phyloP scores from a whole-genome alignment of 2,329 filamentous ascomycete genomes.

The Aspergillus carbonarius region DNA sequence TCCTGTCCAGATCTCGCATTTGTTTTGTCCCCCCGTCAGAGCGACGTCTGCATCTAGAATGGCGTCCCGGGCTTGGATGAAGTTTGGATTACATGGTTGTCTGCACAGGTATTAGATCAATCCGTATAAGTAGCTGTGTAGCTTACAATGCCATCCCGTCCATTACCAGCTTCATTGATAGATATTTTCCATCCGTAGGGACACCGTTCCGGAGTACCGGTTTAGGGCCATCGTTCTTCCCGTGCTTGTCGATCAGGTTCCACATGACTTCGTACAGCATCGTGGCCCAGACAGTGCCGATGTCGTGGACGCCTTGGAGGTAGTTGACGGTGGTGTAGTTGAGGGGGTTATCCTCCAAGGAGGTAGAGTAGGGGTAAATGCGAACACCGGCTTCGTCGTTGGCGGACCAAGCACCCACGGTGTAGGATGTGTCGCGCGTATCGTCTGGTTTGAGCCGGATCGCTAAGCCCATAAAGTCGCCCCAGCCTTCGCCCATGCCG shows the following conservation, averaged over 20 bases:
- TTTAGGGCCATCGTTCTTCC: slow-evolving; percentile 11
- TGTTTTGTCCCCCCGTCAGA: slow-evolving; percentile 12
- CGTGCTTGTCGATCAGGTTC: slow-evolving; percentile 19
- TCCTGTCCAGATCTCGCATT: slow-evolving; percentile 17
- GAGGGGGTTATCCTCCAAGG: slow-evolving; percentile 8
- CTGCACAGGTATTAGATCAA: not conserved
- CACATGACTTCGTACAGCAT: slow-evolving; percentile 20
- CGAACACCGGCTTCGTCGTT: slow-evolving; percentile 11
- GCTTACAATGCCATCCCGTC: slow-evolving; percentile 18
- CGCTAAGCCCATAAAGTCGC: slow-evolving; percentile 16
- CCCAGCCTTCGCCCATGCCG: slow-evolving; percentile 21
- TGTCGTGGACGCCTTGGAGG: slow-evolving; percentile 8
- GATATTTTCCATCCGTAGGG: slow-evolving; percentile 16
- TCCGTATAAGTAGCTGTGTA: no score
- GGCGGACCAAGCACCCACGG: slow-evolving; percentile 14
- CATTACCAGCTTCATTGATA: slow-evolving; percentile 18
- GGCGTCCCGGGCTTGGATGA: slow-evolving; percentile 16
- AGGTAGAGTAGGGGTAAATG: slow-evolving; percentile 16
- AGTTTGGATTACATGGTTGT: slow-evolving; percentile 19
- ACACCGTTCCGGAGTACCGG: slow-evolving; percentile 5
- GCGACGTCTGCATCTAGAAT: slow-evolving; percentile 16
- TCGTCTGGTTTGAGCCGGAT: slow-evolving; percentile 17
- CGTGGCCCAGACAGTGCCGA: slow-evolving; percentile 15
- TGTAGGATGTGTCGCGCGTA: slow-evolving; percentile 8
- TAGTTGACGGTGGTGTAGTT: slow-evolving; percentile 12